phyloP scores from a whole-genome alignment of 192 early-diverging fungal species.

The Phlyctochytrium bullatum region DNA sequence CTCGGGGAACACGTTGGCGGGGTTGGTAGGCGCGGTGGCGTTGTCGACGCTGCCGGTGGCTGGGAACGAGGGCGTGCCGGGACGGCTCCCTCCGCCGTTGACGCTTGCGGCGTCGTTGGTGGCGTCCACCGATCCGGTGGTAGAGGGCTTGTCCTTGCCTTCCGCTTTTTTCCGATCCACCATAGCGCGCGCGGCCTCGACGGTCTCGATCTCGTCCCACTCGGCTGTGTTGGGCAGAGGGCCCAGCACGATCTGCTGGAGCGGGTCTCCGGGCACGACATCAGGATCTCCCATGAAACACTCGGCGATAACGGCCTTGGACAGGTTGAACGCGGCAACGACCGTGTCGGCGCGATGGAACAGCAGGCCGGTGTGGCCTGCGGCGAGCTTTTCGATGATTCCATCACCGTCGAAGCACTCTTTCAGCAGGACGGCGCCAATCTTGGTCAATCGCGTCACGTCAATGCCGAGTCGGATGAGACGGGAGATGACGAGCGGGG shows the following conservation, averaged over 20 bases:
- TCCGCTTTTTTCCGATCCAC: no score
- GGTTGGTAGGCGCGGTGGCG: no score
- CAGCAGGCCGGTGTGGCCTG: constrained; percentile 12
- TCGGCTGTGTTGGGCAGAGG: background rate
- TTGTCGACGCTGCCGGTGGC: no score
- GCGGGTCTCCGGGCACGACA: background rate
- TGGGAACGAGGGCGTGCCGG: no score
- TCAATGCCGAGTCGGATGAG: constrained; percentile 17
- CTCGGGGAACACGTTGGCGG: background rate
- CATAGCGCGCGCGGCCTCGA: no score
- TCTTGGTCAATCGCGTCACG: background rate
- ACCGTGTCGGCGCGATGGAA: constrained; percentile 22
- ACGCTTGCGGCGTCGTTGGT: background rate
- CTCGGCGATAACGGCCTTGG: constrained; percentile 14
- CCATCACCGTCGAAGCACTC: constrained; percentile 21
- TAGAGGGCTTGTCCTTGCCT: no score
- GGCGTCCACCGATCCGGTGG: background rate
- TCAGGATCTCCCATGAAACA: constrained; percentile 19
- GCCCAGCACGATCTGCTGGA: background rate
- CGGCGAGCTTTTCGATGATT: constrained; percentile 8
- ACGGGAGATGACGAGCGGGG: constrained; percentile 12
- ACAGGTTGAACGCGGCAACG: constrained; percentile 13
- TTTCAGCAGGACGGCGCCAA: constrained; percentile 14
- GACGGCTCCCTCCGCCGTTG: background rate
- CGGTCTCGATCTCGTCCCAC: background rate